phyloP scores from a whole-genome alignment of 2,329 filamentous ascomycete genomes.

The Pseudogymnoascus sp. region DNA sequence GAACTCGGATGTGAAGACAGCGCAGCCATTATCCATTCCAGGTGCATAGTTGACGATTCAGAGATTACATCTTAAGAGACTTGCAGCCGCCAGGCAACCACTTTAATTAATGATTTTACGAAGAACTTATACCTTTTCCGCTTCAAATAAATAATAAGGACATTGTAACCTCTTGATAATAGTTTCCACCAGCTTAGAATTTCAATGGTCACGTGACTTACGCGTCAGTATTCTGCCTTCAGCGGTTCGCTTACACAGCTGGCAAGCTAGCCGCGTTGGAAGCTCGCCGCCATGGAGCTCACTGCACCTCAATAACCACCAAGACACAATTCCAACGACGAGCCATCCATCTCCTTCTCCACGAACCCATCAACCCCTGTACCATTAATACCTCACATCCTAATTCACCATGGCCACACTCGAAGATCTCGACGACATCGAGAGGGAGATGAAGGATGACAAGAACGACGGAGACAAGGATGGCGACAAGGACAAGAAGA shows the following conservation, averaged over 20 bases:
- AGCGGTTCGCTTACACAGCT: conserved; percentile 3
- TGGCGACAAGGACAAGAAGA: conserved; percentile 48
- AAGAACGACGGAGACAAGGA: conserved; percentile 49
- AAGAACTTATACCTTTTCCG: not conserved
- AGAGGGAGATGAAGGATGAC: conserved; percentile 60
- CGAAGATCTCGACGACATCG: conserved; percentile 69
- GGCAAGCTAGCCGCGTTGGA: conserved; percentile 2
- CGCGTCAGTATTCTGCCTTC: conserved; percentile 8
- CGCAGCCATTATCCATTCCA: not conserved
- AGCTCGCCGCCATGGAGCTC: conserved; percentile 7
- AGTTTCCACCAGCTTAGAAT: not conserved
- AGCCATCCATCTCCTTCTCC: not conserved
- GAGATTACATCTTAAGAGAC: not conserved
- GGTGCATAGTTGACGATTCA: not conserved
- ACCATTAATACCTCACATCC: not conserved
- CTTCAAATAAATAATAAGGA: not conserved
- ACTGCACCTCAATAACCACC: conserved; percentile 10
- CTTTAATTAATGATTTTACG: not conserved
- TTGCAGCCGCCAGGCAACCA: not conserved
- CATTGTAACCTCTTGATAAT: not conserved
- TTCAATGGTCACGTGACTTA: not conserved
- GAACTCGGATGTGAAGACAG: not conserved
- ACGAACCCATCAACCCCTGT: conserved; percentile 5
- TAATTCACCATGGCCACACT: conserved; percentile 57
- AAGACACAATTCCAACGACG: conserved; percentile 5